phyloP scores from a whole-genome alignment of 331 rosid genomes.

The Cucumis variabilis region DNA sequence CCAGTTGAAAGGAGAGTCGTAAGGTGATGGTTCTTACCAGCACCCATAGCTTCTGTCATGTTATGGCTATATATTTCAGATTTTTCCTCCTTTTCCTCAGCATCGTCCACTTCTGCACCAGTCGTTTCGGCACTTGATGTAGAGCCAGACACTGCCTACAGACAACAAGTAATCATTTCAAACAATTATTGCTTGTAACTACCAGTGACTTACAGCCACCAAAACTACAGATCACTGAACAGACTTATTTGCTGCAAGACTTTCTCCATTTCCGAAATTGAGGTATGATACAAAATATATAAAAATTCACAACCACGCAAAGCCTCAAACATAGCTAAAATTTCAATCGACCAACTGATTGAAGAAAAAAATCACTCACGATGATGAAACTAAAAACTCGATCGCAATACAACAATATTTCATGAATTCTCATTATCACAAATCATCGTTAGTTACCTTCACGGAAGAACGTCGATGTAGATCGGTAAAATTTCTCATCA shows the following conservation, averaged over 20 bases:
- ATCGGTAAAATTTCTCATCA: conserved; percentile 42
- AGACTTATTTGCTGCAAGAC: not conserved
- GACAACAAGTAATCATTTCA: conserved; percentile 28
- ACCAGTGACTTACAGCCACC: conserved; percentile 7
- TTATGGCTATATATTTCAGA: conserved; percentile 75
- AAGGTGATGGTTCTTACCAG: conserved; percentile 67
- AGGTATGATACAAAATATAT: not conserved
- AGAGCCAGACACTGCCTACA: conserved; percentile 80
- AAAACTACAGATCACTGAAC: conserved; percentile 9
- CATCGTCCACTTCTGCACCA: conserved; percentile 47
- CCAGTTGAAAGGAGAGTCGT: conserved; percentile 23
- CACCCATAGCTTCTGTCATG: conserved; percentile 99
- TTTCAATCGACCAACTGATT: not conserved
- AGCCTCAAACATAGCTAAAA: not conserved
- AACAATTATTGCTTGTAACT: not conserved
- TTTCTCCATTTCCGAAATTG: not conserved
- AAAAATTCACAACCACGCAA: not conserved
- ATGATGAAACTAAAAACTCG: not conserved
- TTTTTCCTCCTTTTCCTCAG: conserved; percentile 58
- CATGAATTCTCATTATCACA: not conserved
- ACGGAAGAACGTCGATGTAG: conserved; percentile 55
- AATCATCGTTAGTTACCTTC: conserved; percentile 52
- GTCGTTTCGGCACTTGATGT: conserved; percentile 64
- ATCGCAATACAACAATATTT: not conserved
- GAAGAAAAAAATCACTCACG: not conserved